Base-by-base conservation (phyloP, 306 rosid species). In the Fagus sylvatica region DNA sequence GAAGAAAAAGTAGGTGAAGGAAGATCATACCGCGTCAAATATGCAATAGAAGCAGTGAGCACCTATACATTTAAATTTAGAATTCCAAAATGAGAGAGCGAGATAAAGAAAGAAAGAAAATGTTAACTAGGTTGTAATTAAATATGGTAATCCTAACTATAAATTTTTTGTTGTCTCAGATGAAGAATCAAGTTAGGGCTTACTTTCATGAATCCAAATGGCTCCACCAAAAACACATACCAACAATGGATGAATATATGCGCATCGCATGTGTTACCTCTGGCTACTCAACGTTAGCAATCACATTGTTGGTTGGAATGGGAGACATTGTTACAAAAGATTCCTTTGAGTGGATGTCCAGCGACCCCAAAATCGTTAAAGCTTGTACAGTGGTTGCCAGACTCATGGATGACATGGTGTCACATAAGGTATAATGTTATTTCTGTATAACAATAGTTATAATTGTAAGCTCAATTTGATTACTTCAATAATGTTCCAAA, bases 371-470 rank as follows among this genome's bases (percentile, higher is more conserved):
- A 46, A 62, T 82, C 7, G 30, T 84, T 2, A 49, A 7, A 53
- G 85, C 82, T 53, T 28, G 83, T 30, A 5, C 75, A 2, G 12
- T 72, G 0, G 7, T 87, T 72, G 37, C 80, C 7, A 77, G 87
- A 69, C 80, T 85, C 62, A 85, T 80, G 89, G 84, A 85, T 22
- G 91, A 88, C 71, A 81, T 85, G 2, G 84, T 75, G 3, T 73
- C 88, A 28, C 77, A 68, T 11, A 73, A 85, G 84, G 89, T 82
- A 84, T 15, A 2, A 28, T 57, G 13, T 2, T 57, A 7, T 22
- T 22, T 22, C 15, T 10, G n/a, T 6, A n/a, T n/a, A n/a, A 68
- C 0, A 6, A 15, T 12, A 37, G 4, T 3, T 56, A 7, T 72
- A 37, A 17, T 19, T 43, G 49, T 7, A 43, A 43, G 13, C 13